phyloP scores from a whole-genome alignment of 2,329 filamentous ascomycete species.

The Setomelanomma holmii region DNA sequence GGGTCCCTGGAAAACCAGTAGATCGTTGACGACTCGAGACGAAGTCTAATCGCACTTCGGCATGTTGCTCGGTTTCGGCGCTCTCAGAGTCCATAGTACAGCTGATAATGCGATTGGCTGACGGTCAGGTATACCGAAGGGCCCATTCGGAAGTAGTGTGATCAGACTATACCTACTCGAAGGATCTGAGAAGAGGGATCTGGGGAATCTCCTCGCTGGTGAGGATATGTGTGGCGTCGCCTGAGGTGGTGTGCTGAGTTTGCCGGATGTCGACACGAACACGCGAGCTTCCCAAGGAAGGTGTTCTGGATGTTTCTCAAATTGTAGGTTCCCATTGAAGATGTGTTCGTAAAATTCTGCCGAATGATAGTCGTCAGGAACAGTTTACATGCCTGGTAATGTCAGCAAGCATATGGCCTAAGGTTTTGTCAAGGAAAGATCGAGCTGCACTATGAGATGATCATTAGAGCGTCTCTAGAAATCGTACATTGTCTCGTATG shows the following conservation, averaged over 20 bases:
- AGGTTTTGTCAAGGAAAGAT: neutral
- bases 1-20: neutral
- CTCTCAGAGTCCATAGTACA: neutral
- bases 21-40: neutral
- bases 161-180: neutral
- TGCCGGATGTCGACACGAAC: neutral
- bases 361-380: too few species aligned
- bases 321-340: neutral
- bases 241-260: neutral
- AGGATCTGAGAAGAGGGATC: neutral
- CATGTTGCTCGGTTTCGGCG: neutral
- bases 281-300: neutral
- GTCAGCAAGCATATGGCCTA: neutral
- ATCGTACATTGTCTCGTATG: neutral
- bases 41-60: too few species aligned
- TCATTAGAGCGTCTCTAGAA: neutral
- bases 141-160: neutral
- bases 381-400: neutral
- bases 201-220: neutral
- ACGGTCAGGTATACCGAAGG: neutral
- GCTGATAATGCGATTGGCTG: neutral
- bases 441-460: neutral
- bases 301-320: too few species aligned
- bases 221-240: neutral
- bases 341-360: neutral